These are phyloP conservation scores for Sinapis alba DNA, from an alignment of 441 rosid genomes.

Conservation along the genomic window DNA sequence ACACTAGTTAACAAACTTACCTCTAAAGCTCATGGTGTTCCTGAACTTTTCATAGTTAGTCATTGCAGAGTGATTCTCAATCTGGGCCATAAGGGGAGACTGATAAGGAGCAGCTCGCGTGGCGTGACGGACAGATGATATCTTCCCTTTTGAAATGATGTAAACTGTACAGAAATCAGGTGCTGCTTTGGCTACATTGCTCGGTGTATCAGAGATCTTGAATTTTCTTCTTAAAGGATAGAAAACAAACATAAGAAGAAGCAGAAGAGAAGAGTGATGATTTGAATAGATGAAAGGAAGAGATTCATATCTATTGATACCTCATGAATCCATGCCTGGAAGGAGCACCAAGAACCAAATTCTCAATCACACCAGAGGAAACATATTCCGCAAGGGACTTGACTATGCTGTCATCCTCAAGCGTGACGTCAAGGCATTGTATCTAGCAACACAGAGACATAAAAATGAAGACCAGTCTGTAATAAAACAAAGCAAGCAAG, in stretches of 20 bases:
- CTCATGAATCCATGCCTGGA: conserved; percentile 73
- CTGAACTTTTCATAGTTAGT: conserved; percentile 42
- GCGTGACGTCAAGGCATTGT: conserved; percentile 63
- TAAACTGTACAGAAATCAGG: conserved; percentile 93
- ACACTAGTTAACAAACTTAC: conserved; percentile 39
- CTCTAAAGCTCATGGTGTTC: conserved; percentile 51
- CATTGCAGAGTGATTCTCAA: conserved; percentile 43
- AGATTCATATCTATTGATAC: conserved; percentile 33
- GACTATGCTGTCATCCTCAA: conserved; percentile 69
- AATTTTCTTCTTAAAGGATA: conserved; percentile 53
- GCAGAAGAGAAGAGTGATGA: neutral
- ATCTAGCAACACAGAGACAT: conserved; percentile 45
- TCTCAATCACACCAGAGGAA: conserved; percentile 70
- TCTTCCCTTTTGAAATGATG: conserved; percentile 74
- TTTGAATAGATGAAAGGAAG: neutral
- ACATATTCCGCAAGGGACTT: conserved; percentile 75
- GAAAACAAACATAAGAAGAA: conserved; percentile 8
- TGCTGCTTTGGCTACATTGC: conserved; percentile 61
- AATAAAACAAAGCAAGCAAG: conserved; percentile 2
- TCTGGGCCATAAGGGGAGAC: conserved; percentile 66
- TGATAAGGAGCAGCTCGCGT: conserved; percentile 62
- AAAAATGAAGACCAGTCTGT: neutral
- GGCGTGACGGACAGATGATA: conserved; percentile 65
- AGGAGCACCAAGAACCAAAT: conserved; percentile 80
- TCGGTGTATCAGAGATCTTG: conserved; percentile 64